Base-by-base conservation (phyloP, 495 filamentous ascomycete genomes). In the Podospora conica region DNA sequence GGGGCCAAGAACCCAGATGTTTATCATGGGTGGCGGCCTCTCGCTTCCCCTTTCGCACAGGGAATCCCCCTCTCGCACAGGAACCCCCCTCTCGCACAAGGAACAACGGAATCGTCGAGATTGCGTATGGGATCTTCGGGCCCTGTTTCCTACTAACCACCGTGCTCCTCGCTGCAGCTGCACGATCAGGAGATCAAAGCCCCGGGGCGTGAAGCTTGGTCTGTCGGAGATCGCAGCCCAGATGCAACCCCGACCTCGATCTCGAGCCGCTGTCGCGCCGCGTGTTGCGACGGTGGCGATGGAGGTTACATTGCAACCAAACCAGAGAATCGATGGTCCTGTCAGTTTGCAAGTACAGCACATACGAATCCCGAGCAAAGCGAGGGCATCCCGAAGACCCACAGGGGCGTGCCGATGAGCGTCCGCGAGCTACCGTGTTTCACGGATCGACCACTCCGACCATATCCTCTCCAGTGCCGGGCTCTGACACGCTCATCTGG, bases 81-180 rank as follows among this genome's bases (percentile, higher is more conserved):
- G 40, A n/a, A 48, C 40, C n/a, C n/a, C 5, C 40, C 8, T 48
- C 40, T 48, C 18, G 40, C 40, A 48, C 40, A n/a, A 18, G 40
- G 40, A n/a, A 48, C 40, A 48, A 3, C 15, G 40, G 40, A 48
- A n/a, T 48, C 40, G 40, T 48, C 40, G 40, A 61, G 33, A 61
- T 61, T 61, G 29, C n/a, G 3, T 48, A n/a, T 22, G 59, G 59
- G 10, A 61, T 23, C 28, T 48, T 61, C 59, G 59, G 59, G 21
- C 59, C 59, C 29, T 25, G 15, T 25, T 53, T 27, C 59, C 28
- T 48, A 31, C 24, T 12, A 31, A 12, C 28, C 58, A n/a, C 1
- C 3, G 29, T 3, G 29, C 29, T 31, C 29, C 10, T 31, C 9
- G 10, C 9, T 5, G 18, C 18, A 48, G 5, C 18, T 48, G 5